Conservation (phyloP, 2,329 filamentous ascomycete genomes). For the Rhexocercosporidium sp. region DNA sequence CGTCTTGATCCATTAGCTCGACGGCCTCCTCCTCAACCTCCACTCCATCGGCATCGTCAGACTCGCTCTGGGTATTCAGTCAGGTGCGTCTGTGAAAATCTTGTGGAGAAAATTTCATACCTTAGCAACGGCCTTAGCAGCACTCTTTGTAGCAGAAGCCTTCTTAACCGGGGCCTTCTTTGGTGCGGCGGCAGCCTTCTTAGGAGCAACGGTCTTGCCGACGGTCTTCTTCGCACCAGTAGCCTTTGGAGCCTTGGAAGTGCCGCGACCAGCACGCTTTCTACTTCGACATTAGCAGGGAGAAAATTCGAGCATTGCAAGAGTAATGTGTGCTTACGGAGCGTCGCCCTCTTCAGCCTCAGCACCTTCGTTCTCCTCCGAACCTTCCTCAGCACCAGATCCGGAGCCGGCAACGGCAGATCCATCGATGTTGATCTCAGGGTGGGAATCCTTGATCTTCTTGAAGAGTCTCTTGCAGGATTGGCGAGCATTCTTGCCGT, state of each 20-base stretch:
- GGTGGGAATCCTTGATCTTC: slow-evolving; percentile 25
- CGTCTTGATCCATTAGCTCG: neutral
- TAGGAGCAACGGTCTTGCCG: slow-evolving; percentile 31
- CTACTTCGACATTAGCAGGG: neutral
- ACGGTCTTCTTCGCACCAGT: neutral
- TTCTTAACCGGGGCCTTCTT: slow-evolving; percentile 14
- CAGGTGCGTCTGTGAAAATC: neutral
- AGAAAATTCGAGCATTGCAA: neutral
- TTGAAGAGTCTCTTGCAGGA: slow-evolving; percentile 32
- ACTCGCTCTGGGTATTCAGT: neutral
- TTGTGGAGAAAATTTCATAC: neutral
- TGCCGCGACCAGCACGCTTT: neutral
- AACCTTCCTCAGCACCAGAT: neutral
- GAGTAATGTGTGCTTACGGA: neutral
- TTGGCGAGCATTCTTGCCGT: slow-evolving; percentile 46
- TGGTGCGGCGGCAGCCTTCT: slow-evolving; percentile 35
- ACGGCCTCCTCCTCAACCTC: neutral
- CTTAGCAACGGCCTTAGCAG: neutral
- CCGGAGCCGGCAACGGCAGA: neutral
- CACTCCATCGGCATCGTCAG: neutral
- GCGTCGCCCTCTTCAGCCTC: neutral
- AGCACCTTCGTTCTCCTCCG: neutral
- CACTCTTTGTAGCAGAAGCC: neutral
- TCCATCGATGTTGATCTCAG: neutral
- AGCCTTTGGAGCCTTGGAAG: neutral